Conservation (phyloP, 1,284 basidiomycete genomes). For the Fomitopsis pinicola region DNA sequence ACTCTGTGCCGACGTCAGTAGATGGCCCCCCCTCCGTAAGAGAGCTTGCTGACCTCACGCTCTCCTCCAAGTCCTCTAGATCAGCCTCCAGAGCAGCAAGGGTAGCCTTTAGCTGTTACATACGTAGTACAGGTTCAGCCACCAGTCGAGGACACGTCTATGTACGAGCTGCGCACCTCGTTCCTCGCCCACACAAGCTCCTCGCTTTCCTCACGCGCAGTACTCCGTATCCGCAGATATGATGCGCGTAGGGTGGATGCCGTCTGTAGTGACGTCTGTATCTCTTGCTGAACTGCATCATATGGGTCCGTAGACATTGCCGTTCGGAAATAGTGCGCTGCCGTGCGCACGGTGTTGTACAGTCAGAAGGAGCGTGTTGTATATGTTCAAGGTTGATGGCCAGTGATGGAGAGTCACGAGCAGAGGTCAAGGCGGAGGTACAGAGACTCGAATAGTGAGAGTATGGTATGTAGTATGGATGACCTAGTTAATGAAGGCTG, state of each 20-base stretch:
- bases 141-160: neutral
- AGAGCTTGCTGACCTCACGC: constrained; percentile 60
- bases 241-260: constrained; percentile 70
- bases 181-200: constrained; percentile 71
- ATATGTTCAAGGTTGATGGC: no score
- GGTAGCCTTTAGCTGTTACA: constrained; percentile 63
- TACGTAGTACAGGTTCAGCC: neutral
- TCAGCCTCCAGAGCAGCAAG: constrained; percentile 78
- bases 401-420: neutral
- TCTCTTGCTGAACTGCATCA: constrained; percentile 75
- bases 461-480: no score
- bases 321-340: neutral
- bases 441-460: no score
- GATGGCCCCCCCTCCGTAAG: neutral
- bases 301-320: constrained; percentile 77
- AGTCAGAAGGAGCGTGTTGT: neutral
- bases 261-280: constrained; percentile 65
- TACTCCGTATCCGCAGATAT: constrained; percentile 72
- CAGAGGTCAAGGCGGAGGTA: neutral
- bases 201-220: constrained; percentile 61
- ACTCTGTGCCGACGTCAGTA: constrained; percentile 42
- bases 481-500: neutral
- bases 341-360: neutral
- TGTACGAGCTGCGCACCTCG: constrained; percentile 44
- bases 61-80: constrained; percentile 84